Percentiles rank a stretch among this genome's conserved stretches.
Evolutionary conservation across 495 filamentous ascomycete species (phyloP).

Genomic region (Opeltia flavorubescens): DNA sequence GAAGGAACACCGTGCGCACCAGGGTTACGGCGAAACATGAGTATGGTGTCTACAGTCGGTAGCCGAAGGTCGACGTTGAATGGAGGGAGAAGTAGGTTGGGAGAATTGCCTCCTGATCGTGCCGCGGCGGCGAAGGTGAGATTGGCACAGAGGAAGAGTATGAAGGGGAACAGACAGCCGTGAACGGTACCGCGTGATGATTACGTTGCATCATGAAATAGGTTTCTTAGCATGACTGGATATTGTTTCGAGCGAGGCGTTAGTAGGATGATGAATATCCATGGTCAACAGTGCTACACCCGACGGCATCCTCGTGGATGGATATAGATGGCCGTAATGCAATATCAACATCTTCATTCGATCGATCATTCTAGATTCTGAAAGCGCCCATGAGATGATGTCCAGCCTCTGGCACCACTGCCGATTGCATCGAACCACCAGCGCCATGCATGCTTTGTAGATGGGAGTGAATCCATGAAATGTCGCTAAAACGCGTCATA

Average conservation of each 20-base stretch:
- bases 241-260: neutral
- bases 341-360: too few species aligned
- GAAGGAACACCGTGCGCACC: neutral
- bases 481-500: too few species aligned
- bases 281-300: neutral
- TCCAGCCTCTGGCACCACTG: neutral
- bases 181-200: slow-evolving; percentile 21
- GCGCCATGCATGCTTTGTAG: neutral
- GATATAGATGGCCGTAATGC: neutral
- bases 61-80: slow-evolving; percentile 13
- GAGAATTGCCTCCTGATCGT: slow-evolving; percentile 40
- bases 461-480: neutral
- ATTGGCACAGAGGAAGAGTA: slow-evolving; percentile 39
- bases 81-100: neutral
- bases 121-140: slow-evolving; percentile 48
- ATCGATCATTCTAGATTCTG: too few species aligned
- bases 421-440: neutral
- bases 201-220: too few species aligned
- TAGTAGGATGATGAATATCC: neutral
- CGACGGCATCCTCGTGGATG: neutral
- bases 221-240: too few species aligned
- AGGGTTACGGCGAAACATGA: slow-evolving; percentile 2
- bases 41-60: slow-evolving; percentile 17
- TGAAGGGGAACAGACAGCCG: slow-evolving; percentile 19
- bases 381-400: neutral